Conservation (phyloP, 192 early-diverging fungal genomes). For the Backusella tuberculispora region DNA sequence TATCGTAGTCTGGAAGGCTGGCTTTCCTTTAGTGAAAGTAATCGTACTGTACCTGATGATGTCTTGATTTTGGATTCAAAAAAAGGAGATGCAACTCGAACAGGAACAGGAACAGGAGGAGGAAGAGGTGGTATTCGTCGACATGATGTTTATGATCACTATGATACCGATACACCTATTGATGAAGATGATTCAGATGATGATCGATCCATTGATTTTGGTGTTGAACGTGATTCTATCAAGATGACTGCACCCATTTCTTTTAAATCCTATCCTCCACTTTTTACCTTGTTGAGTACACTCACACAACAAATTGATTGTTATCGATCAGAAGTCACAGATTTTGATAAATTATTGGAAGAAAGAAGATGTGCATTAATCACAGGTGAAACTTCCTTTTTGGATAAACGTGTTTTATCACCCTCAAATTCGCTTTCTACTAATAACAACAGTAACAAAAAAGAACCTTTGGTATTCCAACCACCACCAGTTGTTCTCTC, state of each 20-base stretch:
- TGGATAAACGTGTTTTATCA: slow-evolving; percentile 41
- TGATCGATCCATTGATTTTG: slow-evolving; percentile 46
- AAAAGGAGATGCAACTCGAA: not conserved
- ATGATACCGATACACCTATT: slow-evolving; percentile 29
- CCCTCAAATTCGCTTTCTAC: slow-evolving; percentile 18
- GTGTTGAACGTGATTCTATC: slow-evolving; percentile 36
- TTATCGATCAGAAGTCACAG: slow-evolving; percentile 58
- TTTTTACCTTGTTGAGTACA: slow-evolving; percentile 68
- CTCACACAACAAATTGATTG: slow-evolving; percentile 70
- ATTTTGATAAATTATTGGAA: slow-evolving; percentile 61
- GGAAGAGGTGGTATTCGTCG: slow-evolving; percentile 31
- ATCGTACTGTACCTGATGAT: slow-evolving; percentile 46
- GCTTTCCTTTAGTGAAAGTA: slow-evolving; percentile 58
- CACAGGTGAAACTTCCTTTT: slow-evolving; percentile 35
- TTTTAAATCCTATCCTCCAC: slow-evolving; percentile 60
- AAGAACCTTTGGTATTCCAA: not conserved
- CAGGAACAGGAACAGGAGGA: not conserved
- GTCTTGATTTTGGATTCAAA: slow-evolving; percentile 33
- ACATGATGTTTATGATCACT: slow-evolving; percentile 45
- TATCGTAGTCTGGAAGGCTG: slow-evolving; percentile 76
- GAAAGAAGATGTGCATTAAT: slow-evolving; percentile 61
- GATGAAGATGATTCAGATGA: slow-evolving; percentile 50
- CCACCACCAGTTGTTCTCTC: not conserved
- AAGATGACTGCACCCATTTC: slow-evolving; percentile 34
- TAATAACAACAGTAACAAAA: not conserved